These are phyloP conservation scores for Hymenoscyphus repandus DNA, from an alignment of 2,329 filamentous ascomycete genomes.

Conservation along the genomic window DNA sequence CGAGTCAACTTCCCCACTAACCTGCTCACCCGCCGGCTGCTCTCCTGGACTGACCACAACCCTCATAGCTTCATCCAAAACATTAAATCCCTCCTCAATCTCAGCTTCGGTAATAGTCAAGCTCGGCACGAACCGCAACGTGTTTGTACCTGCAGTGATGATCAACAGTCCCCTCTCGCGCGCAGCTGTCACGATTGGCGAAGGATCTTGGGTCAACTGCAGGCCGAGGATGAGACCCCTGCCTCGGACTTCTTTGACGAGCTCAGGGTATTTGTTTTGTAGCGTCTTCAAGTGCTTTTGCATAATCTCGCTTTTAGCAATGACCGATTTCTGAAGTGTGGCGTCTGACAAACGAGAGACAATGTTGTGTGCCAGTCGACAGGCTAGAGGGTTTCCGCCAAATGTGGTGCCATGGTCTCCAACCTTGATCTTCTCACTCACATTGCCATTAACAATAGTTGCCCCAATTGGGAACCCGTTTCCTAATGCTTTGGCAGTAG, in stretches of 20 bases:
- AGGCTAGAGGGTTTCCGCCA: constrained; percentile 65
- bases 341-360: constrained; percentile 69
- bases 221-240: constrained; percentile 81
- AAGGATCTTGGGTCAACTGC: constrained; percentile 71
- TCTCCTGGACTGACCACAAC: constrained; percentile 14
- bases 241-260: constrained; percentile 76
- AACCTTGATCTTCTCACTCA: constrained; percentile 59
- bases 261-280: constrained; percentile 57
- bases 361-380: constrained; percentile 76
- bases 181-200: constrained; percentile 74
- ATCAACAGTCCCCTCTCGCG: constrained; percentile 82
- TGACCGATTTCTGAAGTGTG: constrained; percentile 63
- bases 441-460: constrained; percentile 54
- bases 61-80: constrained; percentile 63
- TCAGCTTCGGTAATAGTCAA: constrained; percentile 75
- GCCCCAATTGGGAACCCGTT: constrained; percentile 96
- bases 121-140: constrained; percentile 84
- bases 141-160: constrained; percentile 91
- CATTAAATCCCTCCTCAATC: constrained; percentile 71
- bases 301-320: constrained; percentile 60
- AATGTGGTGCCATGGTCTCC: constrained; percentile 74
- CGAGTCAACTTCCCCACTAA: constrained; percentile 25
- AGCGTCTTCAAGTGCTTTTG: constrained; percentile 51
- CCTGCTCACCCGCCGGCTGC: constrained; percentile 15
- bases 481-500: constrained; percentile 90